These are phyloP conservation scores for Scutellaria baicalensis DNA, from an alignment of 257 asterid species.

Conservation along the genomic window DNA sequence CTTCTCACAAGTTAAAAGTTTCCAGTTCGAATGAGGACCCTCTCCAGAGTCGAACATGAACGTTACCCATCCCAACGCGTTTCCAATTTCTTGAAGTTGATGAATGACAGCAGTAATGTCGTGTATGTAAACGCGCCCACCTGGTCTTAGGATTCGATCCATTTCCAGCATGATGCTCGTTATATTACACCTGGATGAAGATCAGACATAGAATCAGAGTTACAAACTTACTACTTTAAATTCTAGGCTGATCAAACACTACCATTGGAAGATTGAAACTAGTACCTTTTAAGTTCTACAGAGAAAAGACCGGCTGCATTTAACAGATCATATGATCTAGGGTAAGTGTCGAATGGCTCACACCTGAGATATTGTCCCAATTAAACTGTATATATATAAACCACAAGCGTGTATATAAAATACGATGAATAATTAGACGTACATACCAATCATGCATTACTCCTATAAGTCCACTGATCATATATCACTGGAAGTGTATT, in stretches of 20 bases:
- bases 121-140: conserved; percentile 58
- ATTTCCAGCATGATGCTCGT: conserved; percentile 63
- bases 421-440: background rate
- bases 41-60: conserved; percentile 43
- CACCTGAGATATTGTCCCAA: conserved; percentile 36
- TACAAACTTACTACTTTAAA: background rate
- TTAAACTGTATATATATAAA: background rate
- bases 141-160: conserved; percentile 66
- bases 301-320: conserved; percentile 61
- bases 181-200: conserved; percentile 40
- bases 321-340: conserved; percentile 63
- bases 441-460: conserved; percentile 68
- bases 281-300: conserved; percentile 47
- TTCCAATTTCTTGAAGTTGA: conserved; percentile 38
- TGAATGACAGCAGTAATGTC: conserved; percentile 36
- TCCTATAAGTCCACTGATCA: conserved; percentile 62
- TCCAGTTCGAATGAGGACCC: conserved; percentile 59
- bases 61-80: conserved; percentile 53
- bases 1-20: conserved; percentile 50
- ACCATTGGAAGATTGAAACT: background rate
- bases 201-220: background rate
- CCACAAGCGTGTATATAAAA: background rate
- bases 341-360: conserved; percentile 67
- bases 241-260: background rate
- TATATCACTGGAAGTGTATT: conserved; percentile 57